Base-by-base conservation (phyloP, 257 asterid genomes). In the Avicennia marina region DNA sequence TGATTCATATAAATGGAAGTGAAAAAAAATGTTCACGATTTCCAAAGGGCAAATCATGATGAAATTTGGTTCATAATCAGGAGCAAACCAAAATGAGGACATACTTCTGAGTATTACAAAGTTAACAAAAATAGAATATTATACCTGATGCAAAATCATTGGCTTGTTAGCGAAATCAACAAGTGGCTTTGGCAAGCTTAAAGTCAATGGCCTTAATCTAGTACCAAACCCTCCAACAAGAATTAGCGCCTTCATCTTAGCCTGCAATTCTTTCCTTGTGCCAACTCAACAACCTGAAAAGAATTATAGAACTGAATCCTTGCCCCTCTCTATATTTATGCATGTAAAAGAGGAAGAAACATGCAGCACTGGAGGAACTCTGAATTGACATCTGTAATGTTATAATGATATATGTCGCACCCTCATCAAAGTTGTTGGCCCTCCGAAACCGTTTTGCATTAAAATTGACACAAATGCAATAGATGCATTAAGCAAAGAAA, bases 81-180 rank as follows among this genome's bases (percentile, higher is more conserved):
- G 15, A 27, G 43, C 24, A 26, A 1, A 12, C 24, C 20, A 45
- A 13, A 11, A 39, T 12, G 32, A 2, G 32, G 13, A 55, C 17
- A 40, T 12, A 48, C 18, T 40, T 33, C 13, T 13, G 40, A 16
- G 27, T 32, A 64, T 38, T 15, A 16, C 13, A 60, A 53, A 31
- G 21, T 41, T 11, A 53, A 15, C 29, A 1, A 18, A 11, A 32
- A 34, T 29, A 15, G 48, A 40, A 62, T 21, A 41, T 44, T 33
- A 11, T 75, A 89, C 97, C 97, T 89, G 97, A 80, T 90, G 97
- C 93, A 90, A 73, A 66, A 90, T 90, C 97, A 90, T 90, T 65
- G 97, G 97, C 76, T 90, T 90, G 83, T 89, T 89, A 44, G 88
- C 95, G 72, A 89, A 89, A 38, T 89, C 97, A 68, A 89, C 97